phyloP scores from a whole-genome alignment of 2,329 filamentous ascomycete genomes.

The Arthrobotrys conoides region DNA sequence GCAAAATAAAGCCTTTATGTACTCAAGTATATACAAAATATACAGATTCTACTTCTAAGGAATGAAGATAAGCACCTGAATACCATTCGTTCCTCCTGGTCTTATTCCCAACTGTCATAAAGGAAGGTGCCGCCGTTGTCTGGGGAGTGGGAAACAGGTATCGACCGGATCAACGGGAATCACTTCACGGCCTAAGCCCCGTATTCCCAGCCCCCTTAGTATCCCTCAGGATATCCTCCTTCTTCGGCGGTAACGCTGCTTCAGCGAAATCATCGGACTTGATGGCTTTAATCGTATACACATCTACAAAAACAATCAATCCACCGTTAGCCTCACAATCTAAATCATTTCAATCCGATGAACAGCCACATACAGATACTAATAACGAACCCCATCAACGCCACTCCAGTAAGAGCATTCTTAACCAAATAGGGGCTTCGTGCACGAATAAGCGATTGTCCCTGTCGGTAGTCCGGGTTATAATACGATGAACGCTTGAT shows the following conservation, averaged over 20 bases:
- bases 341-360: neutral
- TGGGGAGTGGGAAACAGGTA: neutral
- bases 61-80: neutral
- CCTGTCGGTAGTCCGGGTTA: conserved; percentile 86
- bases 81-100: neutral
- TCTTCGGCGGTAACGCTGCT: conserved; percentile 81
- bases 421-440: conserved; percentile 91
- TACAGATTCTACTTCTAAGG: neutral
- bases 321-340: neutral
- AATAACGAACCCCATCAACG: conserved; percentile 80
- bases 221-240: conserved; percentile 66
- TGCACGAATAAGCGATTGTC: conserved; percentile 89
- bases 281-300: conserved; percentile 83
- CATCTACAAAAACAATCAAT: conserved; percentile 71
- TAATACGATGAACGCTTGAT: conserved; percentile 82
- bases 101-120: too few relatives aligned
- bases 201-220: conserved; percentile 18
- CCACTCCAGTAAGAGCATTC: conserved; percentile 86
- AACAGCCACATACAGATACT: conserved; percentile 81
- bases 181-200: conserved; percentile 26
- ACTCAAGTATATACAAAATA: conserved; percentile 18
- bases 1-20: conserved; percentile 14
- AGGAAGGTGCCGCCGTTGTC: neutral
- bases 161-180: neutral
- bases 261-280: conserved; percentile 98